Evolutionary conservation across 176 grass and related monocot genomes (phyloP).

Genomic region (Poa annua): DNA sequence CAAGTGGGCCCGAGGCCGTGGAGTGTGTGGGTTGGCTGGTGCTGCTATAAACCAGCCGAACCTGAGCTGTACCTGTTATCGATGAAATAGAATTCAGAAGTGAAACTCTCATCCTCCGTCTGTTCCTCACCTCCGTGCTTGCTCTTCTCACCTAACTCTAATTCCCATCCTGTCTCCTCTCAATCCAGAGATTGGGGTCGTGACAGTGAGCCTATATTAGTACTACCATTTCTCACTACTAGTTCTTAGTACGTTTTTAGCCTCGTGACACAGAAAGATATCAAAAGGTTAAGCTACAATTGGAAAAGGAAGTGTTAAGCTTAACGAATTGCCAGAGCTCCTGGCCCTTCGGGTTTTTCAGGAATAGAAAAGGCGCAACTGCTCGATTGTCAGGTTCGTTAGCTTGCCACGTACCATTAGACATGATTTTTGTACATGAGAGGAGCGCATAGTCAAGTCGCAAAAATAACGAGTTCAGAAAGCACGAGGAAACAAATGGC

Average conservation of each 20-base stretch:
- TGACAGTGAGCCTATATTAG: constrained; percentile 16
- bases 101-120: too few species aligned
- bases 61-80: too few species aligned
- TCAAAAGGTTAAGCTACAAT: constrained; percentile 24
- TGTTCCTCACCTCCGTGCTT: too few species aligned
- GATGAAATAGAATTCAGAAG: too few species aligned
- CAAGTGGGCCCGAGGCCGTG: too few species aligned
- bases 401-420: neutral
- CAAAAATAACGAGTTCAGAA: constrained; percentile 12
- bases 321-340: neutral
- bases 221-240: neutral
- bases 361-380: neutral
- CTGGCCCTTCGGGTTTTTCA: neutral
- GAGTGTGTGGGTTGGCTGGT: too few species aligned
- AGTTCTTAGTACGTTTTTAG: constrained; percentile 22
- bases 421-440: neutral
- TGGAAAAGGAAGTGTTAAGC: constrained; percentile 12
- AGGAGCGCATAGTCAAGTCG: neutral
- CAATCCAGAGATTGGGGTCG: too few species aligned
- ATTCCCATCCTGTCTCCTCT: too few species aligned
- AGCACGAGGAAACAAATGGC: constrained; percentile 4
- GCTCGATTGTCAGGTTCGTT: neutral
- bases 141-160: too few species aligned
- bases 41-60: too few species aligned
- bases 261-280: neutral